Conservation (phyloP, 371 early-diverging fungal genomes). For the Mucor circinelloides region DNA sequence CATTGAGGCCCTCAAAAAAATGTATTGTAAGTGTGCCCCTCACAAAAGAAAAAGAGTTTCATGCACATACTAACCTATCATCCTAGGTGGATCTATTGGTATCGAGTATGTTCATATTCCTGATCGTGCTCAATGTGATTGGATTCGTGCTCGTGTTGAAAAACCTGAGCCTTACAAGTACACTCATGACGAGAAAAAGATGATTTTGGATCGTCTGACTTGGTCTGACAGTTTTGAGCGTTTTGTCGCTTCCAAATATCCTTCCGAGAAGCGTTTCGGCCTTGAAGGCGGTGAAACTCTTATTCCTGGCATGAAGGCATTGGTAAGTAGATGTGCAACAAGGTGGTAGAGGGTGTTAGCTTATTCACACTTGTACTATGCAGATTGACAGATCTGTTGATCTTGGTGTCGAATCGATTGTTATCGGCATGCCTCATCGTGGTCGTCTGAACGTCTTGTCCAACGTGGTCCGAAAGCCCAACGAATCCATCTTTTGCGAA, state of each 20-base stretch:
- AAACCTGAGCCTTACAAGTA: conserved; percentile 85
- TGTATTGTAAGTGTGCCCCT: conserved; percentile 67
- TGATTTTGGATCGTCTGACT: conserved; percentile 92
- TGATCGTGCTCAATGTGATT: conserved; percentile 95
- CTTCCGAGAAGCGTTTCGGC: conserved; percentile 96
- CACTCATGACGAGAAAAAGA: conserved; percentile 82
- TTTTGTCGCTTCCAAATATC: conserved; percentile 92
- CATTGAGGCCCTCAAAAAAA: conserved; percentile 73
- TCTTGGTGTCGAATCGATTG: conserved; percentile 88
- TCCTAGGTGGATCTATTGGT: conserved; percentile 77
- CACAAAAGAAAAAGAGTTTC: too few relatives aligned
- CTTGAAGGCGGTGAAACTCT: conserved; percentile 96
- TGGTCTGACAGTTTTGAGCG: conserved; percentile 97
- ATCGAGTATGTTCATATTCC: conserved; percentile 98
- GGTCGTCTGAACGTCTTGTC: conserved; percentile 97
- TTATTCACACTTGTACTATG: neutral
- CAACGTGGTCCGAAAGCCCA: conserved; percentile 97
- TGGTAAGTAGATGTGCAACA: conserved; percentile 56
- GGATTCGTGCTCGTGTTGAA: conserved; percentile 93
- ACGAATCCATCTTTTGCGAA: conserved; percentile 96
- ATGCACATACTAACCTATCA: neutral
- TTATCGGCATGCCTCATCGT: conserved; percentile 98
- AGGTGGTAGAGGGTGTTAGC: neutral
- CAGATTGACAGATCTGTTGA: conserved; percentile 93
- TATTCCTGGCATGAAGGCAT: conserved; percentile 96